Evolutionary conservation across 306 rosid species (phyloP).

Genomic region (Vicia villosa): DNA sequence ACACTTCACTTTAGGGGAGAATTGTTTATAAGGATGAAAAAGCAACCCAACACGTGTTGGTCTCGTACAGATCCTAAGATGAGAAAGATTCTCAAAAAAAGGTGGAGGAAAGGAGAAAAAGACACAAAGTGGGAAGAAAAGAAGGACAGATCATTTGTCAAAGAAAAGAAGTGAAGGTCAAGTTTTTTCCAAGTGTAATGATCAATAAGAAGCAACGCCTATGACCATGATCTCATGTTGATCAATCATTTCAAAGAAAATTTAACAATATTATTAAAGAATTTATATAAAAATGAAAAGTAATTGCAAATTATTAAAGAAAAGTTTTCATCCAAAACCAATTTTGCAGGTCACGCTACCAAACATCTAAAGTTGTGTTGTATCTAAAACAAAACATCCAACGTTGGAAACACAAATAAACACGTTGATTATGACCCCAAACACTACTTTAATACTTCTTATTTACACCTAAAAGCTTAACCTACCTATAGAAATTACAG

Average conservation of each 20-base stretch:
- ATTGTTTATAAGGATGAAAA: conserved; percentile 36
- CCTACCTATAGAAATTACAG: not conserved
- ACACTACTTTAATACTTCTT: conserved; percentile 8
- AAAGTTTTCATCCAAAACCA: not conserved
- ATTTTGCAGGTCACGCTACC: not conserved
- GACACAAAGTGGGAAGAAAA: conserved; percentile 36
- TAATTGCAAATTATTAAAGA: not conserved
- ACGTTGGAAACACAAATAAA: conserved; percentile 13
- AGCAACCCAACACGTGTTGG: conserved; percentile 62
- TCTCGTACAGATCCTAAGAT: conserved; percentile 32
- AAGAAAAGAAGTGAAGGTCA: conserved; percentile 40
- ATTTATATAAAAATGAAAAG: not conserved
- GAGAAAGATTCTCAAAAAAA: conserved; percentile 34
- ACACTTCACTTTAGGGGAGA: conserved; percentile 36
- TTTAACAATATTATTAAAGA: not conserved
- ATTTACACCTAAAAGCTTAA: conserved; percentile 8
- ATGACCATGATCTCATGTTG: conserved; percentile 32
- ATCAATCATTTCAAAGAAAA: conserved; percentile 23
- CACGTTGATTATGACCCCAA: conserved; percentile 20
- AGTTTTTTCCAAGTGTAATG: conserved; percentile 36
- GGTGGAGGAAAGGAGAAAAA: conserved; percentile 35
- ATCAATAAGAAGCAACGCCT: conserved; percentile 29
- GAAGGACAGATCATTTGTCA: conserved; percentile 41
- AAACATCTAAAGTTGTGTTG: not conserved
- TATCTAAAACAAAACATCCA: conserved; percentile 16